phyloP scores from a whole-genome alignment of 768 basidiomycete species.

The Pisolithus marmoratus region DNA sequence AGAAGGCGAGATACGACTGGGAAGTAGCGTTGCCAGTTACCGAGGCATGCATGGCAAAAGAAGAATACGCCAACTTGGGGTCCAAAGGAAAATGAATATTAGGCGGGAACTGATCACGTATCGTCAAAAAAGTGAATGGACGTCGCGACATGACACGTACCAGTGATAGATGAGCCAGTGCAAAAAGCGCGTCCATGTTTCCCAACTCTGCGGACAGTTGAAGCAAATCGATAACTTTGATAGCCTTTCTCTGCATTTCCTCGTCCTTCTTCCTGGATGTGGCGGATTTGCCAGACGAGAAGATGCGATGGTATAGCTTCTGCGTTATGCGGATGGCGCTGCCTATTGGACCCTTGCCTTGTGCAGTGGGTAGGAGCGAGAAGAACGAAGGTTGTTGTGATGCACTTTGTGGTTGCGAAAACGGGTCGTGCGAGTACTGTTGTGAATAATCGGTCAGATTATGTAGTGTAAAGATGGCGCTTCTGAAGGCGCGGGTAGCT shows the following conservation, averaged over 20 bases:
- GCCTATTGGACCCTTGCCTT: slow-evolving; percentile 74
- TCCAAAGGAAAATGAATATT: slow-evolving; percentile 58
- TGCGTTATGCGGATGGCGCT: slow-evolving; percentile 61
- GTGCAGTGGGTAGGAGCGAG: slow-evolving; percentile 61
- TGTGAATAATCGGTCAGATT: slow-evolving; percentile 58
- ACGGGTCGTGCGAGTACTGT: slow-evolving; percentile 49
- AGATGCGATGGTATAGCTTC: slow-evolving; percentile 53
- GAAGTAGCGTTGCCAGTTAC: slow-evolving; percentile 80
- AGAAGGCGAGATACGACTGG: slow-evolving; percentile 82
- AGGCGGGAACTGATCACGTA: slow-evolving; percentile 58
- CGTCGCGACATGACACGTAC: slow-evolving; percentile 33
- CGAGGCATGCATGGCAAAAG: slow-evolving; percentile 57
- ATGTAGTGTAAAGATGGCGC: slow-evolving; percentile 63
- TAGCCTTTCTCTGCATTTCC: slow-evolving; percentile 62
- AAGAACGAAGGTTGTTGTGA: slow-evolving; percentile 47
- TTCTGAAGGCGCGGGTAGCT: slow-evolving; percentile 73
- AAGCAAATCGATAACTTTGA: slow-evolving; percentile 76
- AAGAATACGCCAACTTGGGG: slow-evolving; percentile 56
- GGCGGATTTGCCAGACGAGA: slow-evolving; percentile 36
- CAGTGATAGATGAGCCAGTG: slow-evolving; percentile 60
- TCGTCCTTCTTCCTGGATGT: slow-evolving; percentile 54
- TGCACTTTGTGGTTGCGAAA: slow-evolving; percentile 25
- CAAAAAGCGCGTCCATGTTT: slow-evolving; percentile 65
- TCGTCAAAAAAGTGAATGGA: neutral
- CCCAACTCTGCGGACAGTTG: slow-evolving; percentile 80